phyloP scores from a whole-genome alignment of 192 early-diverging fungal species.

The Entomortierella beljakovae region DNA sequence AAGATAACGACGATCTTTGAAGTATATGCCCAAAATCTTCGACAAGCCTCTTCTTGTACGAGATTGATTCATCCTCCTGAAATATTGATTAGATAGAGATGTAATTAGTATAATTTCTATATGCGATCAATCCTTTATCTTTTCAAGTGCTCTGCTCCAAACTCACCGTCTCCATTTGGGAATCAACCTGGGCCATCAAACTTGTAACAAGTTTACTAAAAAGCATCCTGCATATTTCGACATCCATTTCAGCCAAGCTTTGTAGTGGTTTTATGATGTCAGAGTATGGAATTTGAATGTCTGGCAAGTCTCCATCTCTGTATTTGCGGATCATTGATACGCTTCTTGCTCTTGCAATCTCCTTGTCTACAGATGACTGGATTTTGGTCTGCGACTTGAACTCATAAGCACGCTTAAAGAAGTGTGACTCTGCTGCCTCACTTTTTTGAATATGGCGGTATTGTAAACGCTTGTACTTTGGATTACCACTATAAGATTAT shows the following conservation, averaged over 20 bases:
- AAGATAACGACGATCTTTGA: constrained; percentile 40
- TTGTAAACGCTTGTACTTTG: constrained; percentile 36
- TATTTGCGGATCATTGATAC: constrained; percentile 74
- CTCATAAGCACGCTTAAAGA: constrained; percentile 27
- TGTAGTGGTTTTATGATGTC: constrained; percentile 79
- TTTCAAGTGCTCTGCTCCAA: not conserved
- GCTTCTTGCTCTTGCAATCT: constrained; percentile 59
- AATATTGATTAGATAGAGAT: not conserved
- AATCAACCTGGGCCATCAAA: constrained; percentile 39
- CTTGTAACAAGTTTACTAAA: constrained; percentile 56
- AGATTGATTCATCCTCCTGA: constrained; percentile 34
- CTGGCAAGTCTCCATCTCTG: constrained; percentile 80
- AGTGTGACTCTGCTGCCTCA: constrained; percentile 2
- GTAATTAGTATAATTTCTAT: not conserved
- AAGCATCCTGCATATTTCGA: constrained; percentile 66
- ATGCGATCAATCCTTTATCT: not conserved
- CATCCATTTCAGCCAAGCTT: constrained; percentile 66
- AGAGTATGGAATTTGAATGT: constrained; percentile 75
- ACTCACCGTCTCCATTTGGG: constrained; percentile 45
- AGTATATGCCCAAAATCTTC: constrained; percentile 44
- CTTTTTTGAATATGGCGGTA: constrained; percentile 7
- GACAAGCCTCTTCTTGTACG: constrained; percentile 42
- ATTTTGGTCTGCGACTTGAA: constrained; percentile 6
- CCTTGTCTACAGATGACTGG: constrained; percentile 41
- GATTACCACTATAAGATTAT: not conserved